phyloP scores from a whole-genome alignment of 73 alveolate genomes.

The Tetrahymena malaccensis region DNA sequence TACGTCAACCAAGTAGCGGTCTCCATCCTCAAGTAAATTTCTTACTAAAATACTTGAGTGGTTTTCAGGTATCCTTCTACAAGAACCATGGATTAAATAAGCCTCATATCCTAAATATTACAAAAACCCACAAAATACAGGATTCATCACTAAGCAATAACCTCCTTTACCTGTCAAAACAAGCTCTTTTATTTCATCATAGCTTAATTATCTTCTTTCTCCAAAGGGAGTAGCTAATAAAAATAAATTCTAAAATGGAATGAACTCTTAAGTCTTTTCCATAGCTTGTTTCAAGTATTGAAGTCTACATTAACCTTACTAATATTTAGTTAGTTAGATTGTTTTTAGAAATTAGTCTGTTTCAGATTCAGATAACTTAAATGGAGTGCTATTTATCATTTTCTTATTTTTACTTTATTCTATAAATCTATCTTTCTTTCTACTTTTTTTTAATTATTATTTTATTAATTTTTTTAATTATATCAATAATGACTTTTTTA shows the following conservation, averaged over 20 bases:
- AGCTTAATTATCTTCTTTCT: background rate
- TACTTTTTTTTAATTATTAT: background rate
- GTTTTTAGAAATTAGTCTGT: background rate
- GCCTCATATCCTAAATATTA: background rate
- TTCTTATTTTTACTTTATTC: background rate
- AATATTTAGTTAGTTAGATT: background rate
- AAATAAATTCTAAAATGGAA: background rate
- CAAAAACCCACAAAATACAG: background rate
- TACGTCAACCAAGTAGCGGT: background rate
- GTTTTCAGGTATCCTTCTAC: background rate
- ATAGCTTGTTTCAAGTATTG: background rate
- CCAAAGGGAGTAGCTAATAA: background rate
- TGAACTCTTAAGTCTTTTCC: background rate
- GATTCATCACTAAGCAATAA: background rate
- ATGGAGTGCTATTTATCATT: background rate
- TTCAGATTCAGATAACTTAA: background rate
- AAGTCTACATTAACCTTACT: background rate
- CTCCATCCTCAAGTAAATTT: background rate
- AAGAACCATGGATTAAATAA: background rate
- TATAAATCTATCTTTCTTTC: too few relatives aligned
- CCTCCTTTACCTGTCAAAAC: background rate
- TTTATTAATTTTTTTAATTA: too few relatives aligned
- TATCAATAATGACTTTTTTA: too few relatives aligned
- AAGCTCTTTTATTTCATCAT: background rate
- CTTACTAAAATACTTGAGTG: background rate